These are phyloP conservation scores for Schizophyllum commune DNA, from an alignment of 1,284 basidiomycete genomes.

Conservation along the genomic window DNA sequence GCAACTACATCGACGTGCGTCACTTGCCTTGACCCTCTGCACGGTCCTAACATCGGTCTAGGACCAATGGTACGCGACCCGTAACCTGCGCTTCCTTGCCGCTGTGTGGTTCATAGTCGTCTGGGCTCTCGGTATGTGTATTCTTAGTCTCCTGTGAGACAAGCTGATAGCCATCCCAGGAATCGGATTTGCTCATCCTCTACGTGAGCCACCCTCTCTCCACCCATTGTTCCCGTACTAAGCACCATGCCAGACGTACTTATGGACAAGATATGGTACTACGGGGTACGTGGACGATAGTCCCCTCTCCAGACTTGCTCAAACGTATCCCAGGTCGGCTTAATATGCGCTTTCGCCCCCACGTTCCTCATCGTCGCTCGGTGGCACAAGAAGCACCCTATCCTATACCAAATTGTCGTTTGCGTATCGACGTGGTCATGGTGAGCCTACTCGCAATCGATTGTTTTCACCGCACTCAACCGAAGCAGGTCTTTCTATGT, in stretches of 20 bases:
- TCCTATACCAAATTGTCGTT: conserved; percentile 54
- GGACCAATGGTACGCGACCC: conserved; percentile 31
- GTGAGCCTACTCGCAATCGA: conserved; percentile 22
- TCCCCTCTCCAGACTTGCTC: conserved; percentile 23
- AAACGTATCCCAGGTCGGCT: conserved; percentile 29
- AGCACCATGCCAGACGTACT: conserved; percentile 35
- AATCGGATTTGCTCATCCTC: conserved; percentile 60
- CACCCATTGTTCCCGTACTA: conserved; percentile 52
- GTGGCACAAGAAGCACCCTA: conserved; percentile 53
- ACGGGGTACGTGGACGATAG: conserved; percentile 32
- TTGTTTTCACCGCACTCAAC: neutral
- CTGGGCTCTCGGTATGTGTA: conserved; percentile 58
- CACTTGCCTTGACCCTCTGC: neutral
- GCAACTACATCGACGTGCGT: conserved; percentile 40
- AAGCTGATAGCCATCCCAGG: conserved; percentile 30
- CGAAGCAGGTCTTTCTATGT: conserved; percentile 35
- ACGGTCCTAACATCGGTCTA: conserved; percentile 13
- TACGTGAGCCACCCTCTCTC: conserved; percentile 61
- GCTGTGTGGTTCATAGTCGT: conserved; percentile 60
- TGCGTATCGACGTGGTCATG: conserved; percentile 51
- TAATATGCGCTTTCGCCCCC: neutral
- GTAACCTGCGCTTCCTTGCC: conserved; percentile 57
- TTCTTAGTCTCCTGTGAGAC: conserved; percentile 29
- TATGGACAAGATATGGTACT: conserved; percentile 56
- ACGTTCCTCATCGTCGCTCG: conserved; percentile 59